Conservation (phyloP, 2,329 filamentous ascomycete species). For the Colletotrichum tofieldiae region DNA sequence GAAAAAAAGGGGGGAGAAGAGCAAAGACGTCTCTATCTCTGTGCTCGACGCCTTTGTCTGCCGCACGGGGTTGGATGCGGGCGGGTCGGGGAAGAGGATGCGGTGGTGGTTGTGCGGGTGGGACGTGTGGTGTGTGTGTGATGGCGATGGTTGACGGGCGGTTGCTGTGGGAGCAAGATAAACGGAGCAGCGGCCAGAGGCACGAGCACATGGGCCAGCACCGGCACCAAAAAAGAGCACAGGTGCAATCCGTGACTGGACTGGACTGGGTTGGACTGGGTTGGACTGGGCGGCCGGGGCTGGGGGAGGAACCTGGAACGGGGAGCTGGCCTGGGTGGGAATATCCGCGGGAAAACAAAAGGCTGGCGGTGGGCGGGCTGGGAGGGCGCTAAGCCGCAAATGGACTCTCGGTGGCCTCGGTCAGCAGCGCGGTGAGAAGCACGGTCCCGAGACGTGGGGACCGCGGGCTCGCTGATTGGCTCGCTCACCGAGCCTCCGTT, state of each 20-base stretch:
- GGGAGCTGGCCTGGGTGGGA: constrained; percentile 9
- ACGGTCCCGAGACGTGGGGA: neutral
- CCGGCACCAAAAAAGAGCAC: neutral
- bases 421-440: neutral
- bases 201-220: constrained; percentile 12
- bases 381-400: constrained; percentile 1
- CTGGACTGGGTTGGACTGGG: neutral
- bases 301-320: neutral
- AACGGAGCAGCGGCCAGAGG: constrained; percentile 11
- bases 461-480: neutral
- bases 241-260: constrained; percentile 13
- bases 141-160: constrained; percentile 40
- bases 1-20: constrained; percentile 21
- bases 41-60: constrained; percentile 35
- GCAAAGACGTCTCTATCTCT: constrained; percentile 29
- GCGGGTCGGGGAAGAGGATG: neutral
- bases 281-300: constrained; percentile 14
- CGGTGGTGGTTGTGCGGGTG: constrained; percentile 7
- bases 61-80: constrained; percentile 24
- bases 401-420: neutral
- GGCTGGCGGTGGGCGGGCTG: constrained; percentile 28
- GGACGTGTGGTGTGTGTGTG: constrained; percentile 10
- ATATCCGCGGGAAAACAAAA: constrained; percentile 23
- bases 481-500: constrained; percentile 4
- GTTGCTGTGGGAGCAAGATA: constrained; percentile 44